Base-by-base conservation (phyloP, 371 early-diverging fungal species). In the Funneliformis caledonium region DNA sequence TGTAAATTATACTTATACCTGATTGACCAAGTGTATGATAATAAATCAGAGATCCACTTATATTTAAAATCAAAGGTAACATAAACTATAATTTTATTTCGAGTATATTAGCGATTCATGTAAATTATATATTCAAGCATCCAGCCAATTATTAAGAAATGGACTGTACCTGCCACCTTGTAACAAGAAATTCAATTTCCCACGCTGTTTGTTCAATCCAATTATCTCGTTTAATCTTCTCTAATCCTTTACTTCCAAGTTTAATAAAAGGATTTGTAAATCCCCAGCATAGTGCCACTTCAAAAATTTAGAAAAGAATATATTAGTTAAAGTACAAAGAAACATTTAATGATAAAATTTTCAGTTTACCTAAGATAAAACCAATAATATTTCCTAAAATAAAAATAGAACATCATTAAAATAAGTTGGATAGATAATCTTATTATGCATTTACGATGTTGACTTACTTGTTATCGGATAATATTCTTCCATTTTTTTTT, bases 201-300 rank as follows among this genome's bases (percentile, higher is more conserved):
- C 93, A 93, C 0, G 88, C 76, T 59, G 89, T 89, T 78, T 93
- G 93, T 10, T 85, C 82, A 19, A 89, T 78, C 91, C 91, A 92
- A 0, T 74, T 77, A 77, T 78, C 77, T 42, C 86, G 84, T 85
- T 88, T 91, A 48, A 97, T 89, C 12, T 83, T 76, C 52, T 96
- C 96, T 31, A 98, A 84, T 1, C 97, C 98, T 67, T 84, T 82
- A 78, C 93, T 93, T 10, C 97, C 98, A 14, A 87, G 87, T 85
- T 96, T 96, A 84, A 98, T 96, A 80, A 98, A 94, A 1, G 97
- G 97, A 83, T 98, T 98, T 10, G 98, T 97, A 65, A 94, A 91
- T 9, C 98, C 98, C 98, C 98, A 98, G 83, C 96, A 96, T 10
- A 96, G 83, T 1, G 97, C 96, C 19, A 96, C 96, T 85, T n/a